Percentiles rank a stretch among this genome's conserved stretches.
These are phyloP conservation scores for Lichtheimia corymbifera DNA, from an alignment of 371 early-diverging fungal genomes.

Conservation along the genomic window DNA sequence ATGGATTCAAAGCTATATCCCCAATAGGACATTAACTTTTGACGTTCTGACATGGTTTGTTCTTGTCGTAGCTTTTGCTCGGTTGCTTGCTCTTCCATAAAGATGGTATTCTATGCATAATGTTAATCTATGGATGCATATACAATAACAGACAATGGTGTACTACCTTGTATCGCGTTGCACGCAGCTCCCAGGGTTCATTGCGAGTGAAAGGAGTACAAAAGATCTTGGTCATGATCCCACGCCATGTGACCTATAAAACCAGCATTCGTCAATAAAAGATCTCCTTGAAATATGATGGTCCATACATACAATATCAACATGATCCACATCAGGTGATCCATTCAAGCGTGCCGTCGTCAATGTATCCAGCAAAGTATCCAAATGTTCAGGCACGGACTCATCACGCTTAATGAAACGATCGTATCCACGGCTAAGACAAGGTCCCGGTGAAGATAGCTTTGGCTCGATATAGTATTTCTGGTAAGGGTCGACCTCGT, in stretches of 20 bases:
- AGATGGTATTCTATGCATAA: constrained; percentile 57
- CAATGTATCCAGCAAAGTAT: constrained; percentile 74
- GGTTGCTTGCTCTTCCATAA: constrained; percentile 74
- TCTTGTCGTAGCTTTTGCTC: constrained; percentile 43
- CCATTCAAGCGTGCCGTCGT: constrained; percentile 25
- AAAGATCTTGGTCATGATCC: constrained; percentile 86
- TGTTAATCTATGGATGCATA: background rate
- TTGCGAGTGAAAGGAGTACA: constrained; percentile 74
- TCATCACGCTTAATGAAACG: constrained; percentile 65
- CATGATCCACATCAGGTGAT: constrained; percentile 10
- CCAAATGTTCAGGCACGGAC: constrained; percentile 72
- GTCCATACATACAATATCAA: constrained; percentile 45
- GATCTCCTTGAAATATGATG: background rate
- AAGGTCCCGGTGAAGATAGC: constrained; percentile 6
- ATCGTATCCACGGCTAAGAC: constrained; percentile 62
- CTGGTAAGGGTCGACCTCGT: constrained; percentile 25
- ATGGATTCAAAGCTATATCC: constrained; percentile 79
- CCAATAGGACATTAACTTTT: constrained; percentile 74
- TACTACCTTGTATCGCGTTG: constrained; percentile 72
- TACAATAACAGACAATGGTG: background rate
- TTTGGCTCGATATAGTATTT: constrained; percentile 62
- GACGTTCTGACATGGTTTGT: constrained; percentile 47
- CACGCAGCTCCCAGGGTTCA: constrained; percentile 82
- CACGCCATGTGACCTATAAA: constrained; percentile 63
- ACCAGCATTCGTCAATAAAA: background rate